A percentile compares a stretch with the other conserved stretches of the same genome.
These are phyloP conservation scores for Turritis glabra DNA, from an alignment of 345 rosid genomes.

Conservation along the genomic window DNA sequence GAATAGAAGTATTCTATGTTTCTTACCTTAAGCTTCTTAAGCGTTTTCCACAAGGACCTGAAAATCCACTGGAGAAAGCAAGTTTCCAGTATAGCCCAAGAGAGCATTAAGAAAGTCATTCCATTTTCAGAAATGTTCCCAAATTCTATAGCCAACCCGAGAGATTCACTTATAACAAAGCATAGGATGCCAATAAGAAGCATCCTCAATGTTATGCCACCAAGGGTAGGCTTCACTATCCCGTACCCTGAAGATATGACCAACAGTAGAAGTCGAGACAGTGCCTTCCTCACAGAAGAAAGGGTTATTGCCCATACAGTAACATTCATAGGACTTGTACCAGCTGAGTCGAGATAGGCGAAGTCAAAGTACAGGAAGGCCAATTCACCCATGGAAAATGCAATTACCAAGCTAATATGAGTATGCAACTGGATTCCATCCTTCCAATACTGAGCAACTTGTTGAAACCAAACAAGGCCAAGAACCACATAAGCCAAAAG, in stretches of 20 bases:
- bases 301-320: constrained; percentile 72
- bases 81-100: constrained; percentile 64
- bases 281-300: constrained; percentile 68
- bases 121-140: constrained; percentile 55
- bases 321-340: constrained; percentile 60
- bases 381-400: constrained; percentile 78
- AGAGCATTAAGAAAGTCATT: constrained; percentile 57
- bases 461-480: constrained; percentile 68
- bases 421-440: constrained; percentile 71
- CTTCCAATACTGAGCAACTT: constrained; percentile 73
- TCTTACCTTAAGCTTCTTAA: constrained; percentile 83
- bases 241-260: constrained; percentile 83
- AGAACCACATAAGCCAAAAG: constrained; percentile 70
- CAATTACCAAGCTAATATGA: constrained; percentile 79
- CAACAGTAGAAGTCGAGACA: constrained; percentile 76
- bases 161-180: constrained; percentile 63
- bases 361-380: constrained; percentile 68
- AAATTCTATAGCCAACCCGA: constrained; percentile 42
- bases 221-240: constrained; percentile 72
- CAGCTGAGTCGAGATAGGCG: constrained; percentile 64
- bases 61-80: constrained; percentile 77
- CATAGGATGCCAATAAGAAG: constrained; percentile 62
- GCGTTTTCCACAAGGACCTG: constrained; percentile 70
- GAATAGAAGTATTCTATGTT: background rate
- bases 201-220: constrained; percentile 65